Base-by-base conservation (phyloP, 495 filamentous ascomycete genomes). In the Polyplosphaeria fusca region DNA sequence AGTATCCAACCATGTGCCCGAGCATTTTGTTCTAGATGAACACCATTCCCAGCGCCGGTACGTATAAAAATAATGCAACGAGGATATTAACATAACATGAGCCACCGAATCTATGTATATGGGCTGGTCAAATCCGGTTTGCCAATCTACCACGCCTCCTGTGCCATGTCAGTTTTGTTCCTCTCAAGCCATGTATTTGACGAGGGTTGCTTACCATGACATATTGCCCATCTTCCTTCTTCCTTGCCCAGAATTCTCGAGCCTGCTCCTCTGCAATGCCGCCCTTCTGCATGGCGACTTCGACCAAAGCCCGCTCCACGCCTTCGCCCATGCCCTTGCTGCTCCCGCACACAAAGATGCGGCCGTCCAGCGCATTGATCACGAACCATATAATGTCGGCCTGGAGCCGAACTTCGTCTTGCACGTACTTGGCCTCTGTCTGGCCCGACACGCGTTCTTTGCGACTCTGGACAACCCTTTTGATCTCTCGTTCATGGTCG, bases 301-400 rank as follows among this genome's bases (percentile, higher is more conserved):
- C 67, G 12, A 71, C 48, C 11, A 74, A 60, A 5, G 68, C 72
- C 13, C 53, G 47, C 58, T 96, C 88, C 0, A 98, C 93, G 14
- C 93, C 94, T 68, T 97, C 93, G 37, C 93, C 93, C 93, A 98
- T 98, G 4, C 93, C 93, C 75, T 89, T 88, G 55, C 82, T 87
- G 66, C 86, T 91, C 18, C 93, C 93, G 65, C 94, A 97, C 25
- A 98, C 93, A 68, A 97, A 98, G 14, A 98, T 83, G 11, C 93
- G 80, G 0, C 93, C 93, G 65, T 98, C 93, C 7, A 96, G 75
- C 20, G 89, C 81, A 69, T 96, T 96, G 74, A 96, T 86, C 47
- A 97, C 87, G 67, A 85, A 91, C 93, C 94, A 98, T 16, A 98
- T 93, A 18, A 97, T 78, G 69, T 98, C 92, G 2, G 90, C 90